Conservation (phyloP, 208 protist genomes). For the Trypanosoma lewisi region DNA sequence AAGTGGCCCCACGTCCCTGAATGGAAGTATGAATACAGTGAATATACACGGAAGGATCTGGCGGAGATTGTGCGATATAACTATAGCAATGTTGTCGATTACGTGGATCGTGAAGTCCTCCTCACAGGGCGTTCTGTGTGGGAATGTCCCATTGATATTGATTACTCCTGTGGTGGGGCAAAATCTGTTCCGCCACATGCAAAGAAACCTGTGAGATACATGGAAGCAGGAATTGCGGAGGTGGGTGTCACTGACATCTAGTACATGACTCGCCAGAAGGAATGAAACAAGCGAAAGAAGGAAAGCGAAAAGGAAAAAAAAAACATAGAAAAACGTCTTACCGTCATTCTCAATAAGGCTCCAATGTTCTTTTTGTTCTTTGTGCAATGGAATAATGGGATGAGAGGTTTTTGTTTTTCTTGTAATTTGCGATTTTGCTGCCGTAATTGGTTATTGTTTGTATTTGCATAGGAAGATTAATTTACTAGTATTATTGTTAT, state of each 20-base stretch:
- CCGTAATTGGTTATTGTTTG: no score
- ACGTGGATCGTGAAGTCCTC: slow-evolving; percentile 89
- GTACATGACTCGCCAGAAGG: no score
- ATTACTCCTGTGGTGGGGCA: slow-evolving; percentile 77
- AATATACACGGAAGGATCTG: slow-evolving; percentile 67
- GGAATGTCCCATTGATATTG: slow-evolving; percentile 88
- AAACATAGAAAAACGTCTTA: no score
- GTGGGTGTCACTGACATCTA: slow-evolving; percentile 82
- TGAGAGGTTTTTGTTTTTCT: no score
- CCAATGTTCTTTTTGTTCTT: no score
- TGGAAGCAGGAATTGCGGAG: slow-evolving; percentile 51
- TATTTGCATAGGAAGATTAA: no score
- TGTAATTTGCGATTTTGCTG: no score
- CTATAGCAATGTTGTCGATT: slow-evolving; percentile 91
- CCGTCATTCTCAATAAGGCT: no score
- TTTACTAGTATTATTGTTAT: no score
- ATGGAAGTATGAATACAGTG: slow-evolving; percentile 88
- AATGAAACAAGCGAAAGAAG: no score
- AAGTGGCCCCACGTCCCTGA: slow-evolving; percentile 83
- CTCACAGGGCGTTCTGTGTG: slow-evolving; percentile 88
- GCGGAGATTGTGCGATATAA: slow-evolving; percentile 86
- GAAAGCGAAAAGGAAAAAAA: no score
- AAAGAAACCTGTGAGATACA: slow-evolving; percentile 69
- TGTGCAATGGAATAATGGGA: no score
- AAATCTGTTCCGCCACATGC: slow-evolving; percentile 82